A percentile compares a stretch with the other conserved stretches of the same genome.
These are phyloP conservation scores for Saksenaea oblongispora DNA, from an alignment of 371 early-diverging fungal genomes.

Conservation along the genomic window DNA sequence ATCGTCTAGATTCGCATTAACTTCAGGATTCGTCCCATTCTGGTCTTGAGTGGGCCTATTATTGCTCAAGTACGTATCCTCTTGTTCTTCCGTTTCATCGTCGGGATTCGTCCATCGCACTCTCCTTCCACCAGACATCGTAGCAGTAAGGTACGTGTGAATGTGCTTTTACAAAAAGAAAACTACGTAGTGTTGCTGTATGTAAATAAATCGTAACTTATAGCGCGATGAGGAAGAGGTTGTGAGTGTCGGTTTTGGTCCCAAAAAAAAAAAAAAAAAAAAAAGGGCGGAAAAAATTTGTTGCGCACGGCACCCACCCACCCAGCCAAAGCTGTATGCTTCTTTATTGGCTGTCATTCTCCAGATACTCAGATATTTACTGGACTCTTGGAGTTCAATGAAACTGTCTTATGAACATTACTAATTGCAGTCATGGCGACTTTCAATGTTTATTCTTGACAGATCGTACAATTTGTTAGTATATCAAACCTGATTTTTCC, in stretches of 20 bases:
- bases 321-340: no score
- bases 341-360: no score
- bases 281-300: no score
- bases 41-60: conserved; percentile 1
- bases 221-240: background rate
- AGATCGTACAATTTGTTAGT: no score
- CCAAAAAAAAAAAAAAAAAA: background rate
- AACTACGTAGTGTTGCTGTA: background rate
- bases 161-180: background rate
- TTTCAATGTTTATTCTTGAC: no score
- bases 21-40: background rate
- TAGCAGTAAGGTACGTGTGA: background rate
- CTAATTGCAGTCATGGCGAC: no score
- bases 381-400: no score
- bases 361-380: no score
- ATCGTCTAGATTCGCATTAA: background rate
- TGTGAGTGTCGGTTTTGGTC: background rate
- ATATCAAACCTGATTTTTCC: conserved; percentile 17
- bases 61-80: background rate
- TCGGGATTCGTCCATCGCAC: conserved; percentile 36
- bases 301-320: no score
- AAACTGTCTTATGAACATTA: no score
- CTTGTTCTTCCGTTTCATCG: conserved; percentile 11
- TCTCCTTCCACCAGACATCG: conserved; percentile 30
- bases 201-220: background rate